Conservation (phyloP, 345 rosid genomes). For the Eucalyptus regnans region DNA sequence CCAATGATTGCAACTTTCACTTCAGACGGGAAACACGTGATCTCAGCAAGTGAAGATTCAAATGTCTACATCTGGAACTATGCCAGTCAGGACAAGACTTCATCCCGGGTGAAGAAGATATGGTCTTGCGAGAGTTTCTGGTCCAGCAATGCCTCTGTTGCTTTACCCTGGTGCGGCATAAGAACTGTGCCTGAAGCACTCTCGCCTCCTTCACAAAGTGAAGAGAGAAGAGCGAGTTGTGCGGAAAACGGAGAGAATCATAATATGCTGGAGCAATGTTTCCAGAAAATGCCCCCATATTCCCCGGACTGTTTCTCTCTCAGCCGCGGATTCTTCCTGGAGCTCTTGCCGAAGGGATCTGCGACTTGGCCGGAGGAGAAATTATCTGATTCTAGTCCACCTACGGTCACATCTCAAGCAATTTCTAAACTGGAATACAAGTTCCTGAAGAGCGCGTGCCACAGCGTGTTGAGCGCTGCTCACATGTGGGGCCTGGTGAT, state of each 20-base stretch:
- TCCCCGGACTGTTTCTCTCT: slow-evolving; percentile 42
- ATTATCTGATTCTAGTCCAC: slow-evolving; percentile 26
- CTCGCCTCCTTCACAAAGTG: slow-evolving; percentile 1
- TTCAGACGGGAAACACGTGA: slow-evolving; percentile 59
- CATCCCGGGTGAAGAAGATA: slow-evolving; percentile 23
- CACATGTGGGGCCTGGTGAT: slow-evolving; percentile 62
- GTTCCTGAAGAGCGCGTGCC: slow-evolving; percentile 51
- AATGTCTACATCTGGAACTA: slow-evolving; percentile 61
- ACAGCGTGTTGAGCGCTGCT: slow-evolving; percentile 28
- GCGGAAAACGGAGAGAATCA: not conserved
- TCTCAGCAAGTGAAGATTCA: slow-evolving; percentile 63
- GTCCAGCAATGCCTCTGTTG: slow-evolving; percentile 48
- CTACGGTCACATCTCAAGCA: slow-evolving; percentile 5
- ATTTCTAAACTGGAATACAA: slow-evolving; percentile 42
- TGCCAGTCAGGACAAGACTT: slow-evolving; percentile 16
- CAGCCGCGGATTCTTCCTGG: slow-evolving; percentile 26
- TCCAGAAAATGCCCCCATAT: slow-evolving; percentile 11
- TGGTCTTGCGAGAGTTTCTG: slow-evolving; percentile 48
- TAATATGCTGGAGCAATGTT: slow-evolving; percentile 8
- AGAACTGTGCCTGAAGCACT: slow-evolving; percentile 1
- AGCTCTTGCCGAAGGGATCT: slow-evolving; percentile 32
- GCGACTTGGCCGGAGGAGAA: slow-evolving; percentile 87
- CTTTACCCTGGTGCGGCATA: slow-evolving; percentile 60
- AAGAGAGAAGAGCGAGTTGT: not conserved
- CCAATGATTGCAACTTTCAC: slow-evolving; percentile 58